Evolutionary conservation across 352 stramenopile species (phyloP).

Genomic region (Pythium apleroticum): DNA sequence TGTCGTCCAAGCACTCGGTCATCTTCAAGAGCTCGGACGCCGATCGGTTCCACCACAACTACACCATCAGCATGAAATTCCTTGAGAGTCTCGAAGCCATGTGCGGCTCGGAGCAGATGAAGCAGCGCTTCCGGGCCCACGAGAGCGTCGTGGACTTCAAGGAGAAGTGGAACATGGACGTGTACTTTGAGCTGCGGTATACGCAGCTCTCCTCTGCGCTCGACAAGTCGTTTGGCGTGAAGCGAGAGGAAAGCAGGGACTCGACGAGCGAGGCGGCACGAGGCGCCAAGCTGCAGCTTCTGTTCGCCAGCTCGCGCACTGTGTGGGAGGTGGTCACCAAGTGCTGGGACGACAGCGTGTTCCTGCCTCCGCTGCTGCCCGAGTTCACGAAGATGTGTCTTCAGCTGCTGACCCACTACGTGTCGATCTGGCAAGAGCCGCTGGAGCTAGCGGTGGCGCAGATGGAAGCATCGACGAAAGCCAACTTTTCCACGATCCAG

Average conservation of each 20-base stretch:
- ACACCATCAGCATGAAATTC: constrained; percentile 78
- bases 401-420: constrained; percentile 66
- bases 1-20: constrained; percentile 68
- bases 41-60: constrained; percentile 80
- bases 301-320: constrained; percentile 52
- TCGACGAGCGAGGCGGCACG: constrained; percentile 7
- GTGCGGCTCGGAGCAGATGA: constrained; percentile 58
- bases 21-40: constrained; percentile 84
- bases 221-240: constrained; percentile 46
- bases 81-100: constrained; percentile 55
- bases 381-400: constrained; percentile 72
- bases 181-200: constrained; percentile 83
- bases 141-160: constrained; percentile 80
- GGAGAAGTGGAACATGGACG: constrained; percentile 87
- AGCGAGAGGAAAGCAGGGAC: constrained; percentile 24
- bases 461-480: constrained; percentile 47
- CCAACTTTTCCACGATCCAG: constrained; percentile 41
- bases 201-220: constrained; percentile 51
- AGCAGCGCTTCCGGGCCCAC: constrained; percentile 62
- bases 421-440: constrained; percentile 52
- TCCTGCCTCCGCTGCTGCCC: constrained; percentile 53
- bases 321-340: constrained; percentile 50
- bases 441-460: constrained; percentile 43
- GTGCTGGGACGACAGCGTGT: constrained; percentile 63
- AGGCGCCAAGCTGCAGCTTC: constrained; percentile 19